A percentile compares a stretch with the other conserved stretches of the same genome.
phyloP scores from a whole-genome alignment of 495 filamentous ascomycete genomes.

The Penicillium bialowiezense region DNA sequence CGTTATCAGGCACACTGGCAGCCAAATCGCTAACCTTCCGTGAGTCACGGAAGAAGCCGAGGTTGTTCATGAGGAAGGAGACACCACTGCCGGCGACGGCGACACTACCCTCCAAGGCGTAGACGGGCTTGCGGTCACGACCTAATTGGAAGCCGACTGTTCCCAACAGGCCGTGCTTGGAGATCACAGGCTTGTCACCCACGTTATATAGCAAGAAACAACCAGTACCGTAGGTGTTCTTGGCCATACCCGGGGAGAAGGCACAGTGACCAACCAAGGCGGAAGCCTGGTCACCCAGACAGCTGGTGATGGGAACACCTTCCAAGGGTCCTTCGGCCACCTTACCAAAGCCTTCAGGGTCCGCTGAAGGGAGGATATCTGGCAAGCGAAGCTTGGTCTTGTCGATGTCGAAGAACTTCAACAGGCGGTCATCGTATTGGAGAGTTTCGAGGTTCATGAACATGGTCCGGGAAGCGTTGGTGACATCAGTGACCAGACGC shows the following conservation, averaged over 20 bases:
- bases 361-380: constrained; percentile 82
- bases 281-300: constrained; percentile 88
- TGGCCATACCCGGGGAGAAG: constrained; percentile 81
- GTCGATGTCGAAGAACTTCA: constrained; percentile 83
- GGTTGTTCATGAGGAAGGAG: constrained; percentile 87
- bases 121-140: constrained; percentile 66
- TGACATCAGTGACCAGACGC: constrained; percentile 81
- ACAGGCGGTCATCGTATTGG: constrained; percentile 77
- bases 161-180: constrained; percentile 80
- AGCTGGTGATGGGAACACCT: constrained; percentile 79
- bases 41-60: constrained; percentile 77
- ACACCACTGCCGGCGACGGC: constrained; percentile 89
- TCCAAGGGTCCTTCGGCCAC: constrained; percentile 65
- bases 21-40: constrained; percentile 81
- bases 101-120: constrained; percentile 90
- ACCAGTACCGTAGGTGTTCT: constrained; percentile 96
- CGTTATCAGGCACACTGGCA: constrained; percentile 78
- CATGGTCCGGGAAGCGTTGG: constrained; percentile 94
- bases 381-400: constrained; percentile 72
- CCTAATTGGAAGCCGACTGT: constrained; percentile 81
- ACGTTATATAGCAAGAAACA: constrained; percentile 96
- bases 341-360: constrained; percentile 69
- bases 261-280: constrained; percentile 91
- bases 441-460: constrained; percentile 90
- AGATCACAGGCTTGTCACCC: constrained; percentile 85